Evolutionary conservation across 768 basidiomycete genomes (phyloP), one percentile per base, ranked within the genome.

Genomic region (Tricholoma sp.): DNA sequence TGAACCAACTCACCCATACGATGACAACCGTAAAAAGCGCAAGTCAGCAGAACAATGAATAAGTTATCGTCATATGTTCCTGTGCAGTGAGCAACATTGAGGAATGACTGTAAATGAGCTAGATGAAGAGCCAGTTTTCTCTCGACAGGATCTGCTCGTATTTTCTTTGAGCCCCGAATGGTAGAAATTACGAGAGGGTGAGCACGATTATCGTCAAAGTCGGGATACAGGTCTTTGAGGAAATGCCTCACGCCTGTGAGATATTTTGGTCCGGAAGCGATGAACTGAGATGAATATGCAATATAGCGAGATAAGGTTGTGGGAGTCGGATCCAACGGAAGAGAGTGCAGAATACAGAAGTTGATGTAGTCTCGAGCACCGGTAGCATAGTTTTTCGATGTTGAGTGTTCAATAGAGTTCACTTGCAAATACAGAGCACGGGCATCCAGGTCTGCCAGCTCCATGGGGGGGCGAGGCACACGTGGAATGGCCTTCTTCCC

Each of bases 11-110:
- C 65, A 0, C 69, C 63, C 6, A 55, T 53, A 18, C 64, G 53
- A 58, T 70, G 69, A 42, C 69, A 70, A 6, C 55, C 65, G 55
- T 69, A 68, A 47, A 71, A 71, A n/a, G 53, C 50, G 34, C 65
- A 68, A 2, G 64, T 57, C 1, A 68, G 54, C 1, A 70, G 49
- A 1, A 57, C 60, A 12, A 52, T 52, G 49, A 70, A 68, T 2
- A 68, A 55, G 55, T 66, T 59, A 45, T 68, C 66, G 48, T 63
- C n/a, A n/a, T n/a, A 68, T 3, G 34, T 3, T 2, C 34, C 9
- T 11, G 45, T 47, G 8, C 28, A 47, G 6, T 47, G 45, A n/a
- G 28, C 28, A 15, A 47, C 28, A 29, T 47, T 47, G 24, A 47
- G 5, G 45, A 47, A 47, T 4, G 45, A 47, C 4, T 47, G 45